Percentiles rank a stretch among this genome's conserved stretches.
phyloP scores from a whole-genome alignment of 1,284 basidiomycete genomes.

The Apiotrichum porosum region DNA sequence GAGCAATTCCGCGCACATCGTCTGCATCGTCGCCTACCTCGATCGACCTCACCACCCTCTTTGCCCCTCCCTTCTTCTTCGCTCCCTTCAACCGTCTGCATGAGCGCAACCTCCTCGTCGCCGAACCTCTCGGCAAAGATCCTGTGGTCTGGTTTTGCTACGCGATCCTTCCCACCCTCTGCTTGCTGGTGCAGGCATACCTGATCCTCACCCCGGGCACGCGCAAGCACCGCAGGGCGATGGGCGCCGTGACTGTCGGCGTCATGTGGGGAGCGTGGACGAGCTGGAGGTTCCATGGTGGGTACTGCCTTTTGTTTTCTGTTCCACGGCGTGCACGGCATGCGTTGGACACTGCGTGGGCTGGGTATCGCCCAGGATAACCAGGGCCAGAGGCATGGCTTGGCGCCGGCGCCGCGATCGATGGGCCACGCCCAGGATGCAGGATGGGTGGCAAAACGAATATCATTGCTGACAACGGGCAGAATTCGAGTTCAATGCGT shows the following conservation, averaged over 20 bases:
- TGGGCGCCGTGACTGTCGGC: conserved; percentile 19
- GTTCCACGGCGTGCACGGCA: not conserved
- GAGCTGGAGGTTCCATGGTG: conserved; percentile 29
- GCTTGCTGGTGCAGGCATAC: conserved; percentile 25
- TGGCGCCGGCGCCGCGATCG: too few relatives aligned
- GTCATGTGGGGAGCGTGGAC: conserved; percentile 20
- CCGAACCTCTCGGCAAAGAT: not conserved
- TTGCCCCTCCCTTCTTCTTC: not conserved
- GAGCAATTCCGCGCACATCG: not conserved
- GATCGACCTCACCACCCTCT: not conserved
- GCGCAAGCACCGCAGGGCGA: conserved; percentile 17
- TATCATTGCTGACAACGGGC: not conserved
- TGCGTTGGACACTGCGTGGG: too few relatives aligned
- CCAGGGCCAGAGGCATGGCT: too few relatives aligned
- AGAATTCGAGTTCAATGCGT: conserved; percentile 32
- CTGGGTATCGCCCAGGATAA: too few relatives aligned
- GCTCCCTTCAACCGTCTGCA: not conserved
- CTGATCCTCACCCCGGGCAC: conserved; percentile 25
- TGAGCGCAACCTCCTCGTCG: not conserved
- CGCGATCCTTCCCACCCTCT: conserved; percentile 7
- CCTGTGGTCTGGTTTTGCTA: not conserved
- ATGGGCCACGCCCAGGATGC: too few relatives aligned
- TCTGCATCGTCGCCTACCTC: not conserved
- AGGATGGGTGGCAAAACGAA: too few relatives aligned
- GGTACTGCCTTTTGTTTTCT: conserved; percentile 5